Base-by-base conservation (phyloP, 768 basidiomycete species). In the Podaxis pistillaris region DNA sequence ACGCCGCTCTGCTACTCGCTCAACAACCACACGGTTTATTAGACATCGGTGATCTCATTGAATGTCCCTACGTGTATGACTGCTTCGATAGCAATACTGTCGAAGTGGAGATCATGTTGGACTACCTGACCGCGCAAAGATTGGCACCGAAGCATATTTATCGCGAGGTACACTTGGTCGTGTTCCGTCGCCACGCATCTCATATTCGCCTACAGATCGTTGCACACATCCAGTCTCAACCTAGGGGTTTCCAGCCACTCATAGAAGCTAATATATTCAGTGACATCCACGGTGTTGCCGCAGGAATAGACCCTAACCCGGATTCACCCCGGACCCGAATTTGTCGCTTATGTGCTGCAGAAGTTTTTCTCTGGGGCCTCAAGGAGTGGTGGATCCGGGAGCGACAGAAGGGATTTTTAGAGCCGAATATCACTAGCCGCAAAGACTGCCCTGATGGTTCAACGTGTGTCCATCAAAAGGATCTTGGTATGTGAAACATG, bases 361-460 rank as follows among this genome's bases (percentile, higher is more conserved):
- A 93, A 70, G 81, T 92, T 1, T 77, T 93, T 17, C 76, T 93
- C 2, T 90, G 86, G 79, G 91, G 91, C 11, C 69, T 93, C 49
- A 85, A 81, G 64, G 90, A 88, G 41, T 94, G 91, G 91, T 93
- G 92, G 91, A 75, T 93, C 37, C 78, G 88, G 55, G 91, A 93
- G 73, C 83, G 91, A 30, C 81, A 79, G 74, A 89, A 86, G 68
- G 91, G 88, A 15, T 81, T 83, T 65, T 71, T 89, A 57, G 86
- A 86, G 46, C 80, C 80, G 51, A 70, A 69, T 49, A 71, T 90
- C n/a, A 71, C 80, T 67, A 80, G 73, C n/a, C 79, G 90, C 41
- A 83, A 83, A 36, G 88, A 93, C 68, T 94, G 91, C 66, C 80
- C 80, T 9, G 81, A 89, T 6, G 89, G 88, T n/a, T 74, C 70